Evolutionary conservation across 768 basidiomycete species (phyloP), one percentile per base, ranked within the genome.

Genomic region (Boletus sp.): DNA sequence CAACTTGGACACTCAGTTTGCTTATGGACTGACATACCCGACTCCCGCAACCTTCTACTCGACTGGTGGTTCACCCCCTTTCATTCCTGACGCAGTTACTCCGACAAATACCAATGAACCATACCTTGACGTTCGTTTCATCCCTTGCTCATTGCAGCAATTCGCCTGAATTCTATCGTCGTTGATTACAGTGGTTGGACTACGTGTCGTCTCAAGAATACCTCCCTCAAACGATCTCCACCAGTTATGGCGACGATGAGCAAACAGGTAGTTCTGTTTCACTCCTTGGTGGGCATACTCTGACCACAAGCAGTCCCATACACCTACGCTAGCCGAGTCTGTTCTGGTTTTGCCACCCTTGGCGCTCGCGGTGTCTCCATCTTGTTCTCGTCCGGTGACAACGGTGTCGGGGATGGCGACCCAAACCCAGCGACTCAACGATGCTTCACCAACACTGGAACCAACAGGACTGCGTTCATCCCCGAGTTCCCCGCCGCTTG

Each of bases 191-290:
- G 75, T 89, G 87, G 87, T 70, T 90, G 15, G 75, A 84, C 39
- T 83, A 78, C 53, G 64, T 88, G n/a, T 69, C 81, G 0, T 60
- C 57, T 13, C 77, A 80, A n/a, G 47, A 70, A 10, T 64, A 73
- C 37, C 66, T 78, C 2, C 85, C 87, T 14, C 77, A 81, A 57
- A 74, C 81, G 6, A 87, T 90, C 38, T 85, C 85, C 0, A 88
- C 85, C 0, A 86, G 84, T 58, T 90, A 90, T 63, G 84, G 78
- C 4, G 87, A 90, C 44, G 78, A 82, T 54, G 88, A 90, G 52
- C 86, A 87, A 64, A 83, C 85, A 29, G 80, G 85, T 84, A 37
- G n/a, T 10, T 7, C 21, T 32, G 0, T 41, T 42, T 30, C 11
- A 15, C 38, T 10, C 3, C 2, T 41, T 19, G 21, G 4, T 11